A percentile compares a stretch with the other conserved stretches of the same genome.
Evolutionary conservation across 208 protist genomes (phyloP).

Genomic region (Trichomonas gallinae): DNA sequence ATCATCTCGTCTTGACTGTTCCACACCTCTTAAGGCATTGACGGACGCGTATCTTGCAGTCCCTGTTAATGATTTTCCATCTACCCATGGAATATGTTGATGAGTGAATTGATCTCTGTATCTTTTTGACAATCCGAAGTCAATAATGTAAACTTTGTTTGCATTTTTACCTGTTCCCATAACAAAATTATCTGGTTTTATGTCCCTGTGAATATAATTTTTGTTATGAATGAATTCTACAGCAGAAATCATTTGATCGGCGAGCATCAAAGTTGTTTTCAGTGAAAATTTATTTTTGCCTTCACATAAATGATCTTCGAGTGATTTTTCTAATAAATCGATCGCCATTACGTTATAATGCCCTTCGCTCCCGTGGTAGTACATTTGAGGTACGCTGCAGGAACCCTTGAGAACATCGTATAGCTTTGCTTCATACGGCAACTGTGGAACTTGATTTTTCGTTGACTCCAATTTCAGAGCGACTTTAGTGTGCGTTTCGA

Average conservation of each 20-base stretch:
- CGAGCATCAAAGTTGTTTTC: constrained; percentile 94
- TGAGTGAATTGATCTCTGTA: constrained; percentile 91
- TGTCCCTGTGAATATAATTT: constrained; percentile 88
- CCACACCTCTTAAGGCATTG: constrained; percentile 96
- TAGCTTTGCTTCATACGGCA: constrained; percentile 87
- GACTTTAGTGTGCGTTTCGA: not conserved
- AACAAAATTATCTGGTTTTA: constrained; percentile 95
- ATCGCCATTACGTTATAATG: constrained; percentile 97
- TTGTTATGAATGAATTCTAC: constrained; percentile 88
- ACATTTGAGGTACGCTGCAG: constrained; percentile 77
- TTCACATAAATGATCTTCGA: constrained; percentile 90
- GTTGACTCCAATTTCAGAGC: constrained; percentile 38
- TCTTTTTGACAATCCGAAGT: constrained; percentile 82
- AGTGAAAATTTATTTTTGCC: constrained; percentile 55
- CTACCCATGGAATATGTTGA: constrained; percentile 94
- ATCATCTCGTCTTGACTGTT: constrained; percentile 52
- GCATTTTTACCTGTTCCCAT: constrained; percentile 66
- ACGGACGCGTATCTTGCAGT: constrained; percentile 96
- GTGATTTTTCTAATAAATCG: constrained; percentile 84
- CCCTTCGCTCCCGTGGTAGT: constrained; percentile 77
- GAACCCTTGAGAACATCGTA: constrained; percentile 65
- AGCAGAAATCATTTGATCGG: constrained; percentile 59
- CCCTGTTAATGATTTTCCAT: constrained; percentile 95
- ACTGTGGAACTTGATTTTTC: constrained; percentile 73
- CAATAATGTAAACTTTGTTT: constrained; percentile 32